Evolutionary conservation across 768 basidiomycete species (phyloP).

Genomic region (Naematelia aurantialba): DNA sequence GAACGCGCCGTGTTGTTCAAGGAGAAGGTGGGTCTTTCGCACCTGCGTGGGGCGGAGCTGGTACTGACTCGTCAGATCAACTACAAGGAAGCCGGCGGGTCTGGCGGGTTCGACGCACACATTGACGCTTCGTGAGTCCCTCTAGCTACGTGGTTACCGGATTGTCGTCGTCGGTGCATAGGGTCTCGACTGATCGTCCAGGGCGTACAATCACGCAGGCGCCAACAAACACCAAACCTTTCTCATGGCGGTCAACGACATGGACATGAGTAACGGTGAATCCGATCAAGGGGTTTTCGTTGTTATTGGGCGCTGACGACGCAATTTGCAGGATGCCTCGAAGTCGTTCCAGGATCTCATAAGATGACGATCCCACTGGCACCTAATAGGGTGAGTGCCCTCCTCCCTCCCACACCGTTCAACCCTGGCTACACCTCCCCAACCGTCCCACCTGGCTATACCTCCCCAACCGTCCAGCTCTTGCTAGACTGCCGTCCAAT

Average conservation of each 20-base stretch:
- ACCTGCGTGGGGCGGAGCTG: neutral
- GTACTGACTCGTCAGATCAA: slow-evolving; percentile 16
- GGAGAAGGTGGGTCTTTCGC: slow-evolving; percentile 3
- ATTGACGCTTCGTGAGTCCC: slow-evolving; percentile 19
- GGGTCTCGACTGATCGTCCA: neutral
- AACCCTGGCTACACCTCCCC: slow-evolving; percentile 4
- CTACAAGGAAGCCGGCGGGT: slow-evolving; percentile 25
- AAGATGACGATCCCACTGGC: slow-evolving; percentile 15
- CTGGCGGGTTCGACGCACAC: slow-evolving; percentile 30
- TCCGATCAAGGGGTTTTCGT: slow-evolving; percentile 26
- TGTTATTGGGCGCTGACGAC: too few species aligned
- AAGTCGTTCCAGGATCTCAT: slow-evolving; percentile 11
- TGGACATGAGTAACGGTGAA: slow-evolving; percentile 25
- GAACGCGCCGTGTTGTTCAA: slow-evolving; percentile 15
- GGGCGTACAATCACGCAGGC: slow-evolving; percentile 27
- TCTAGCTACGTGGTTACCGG: neutral
- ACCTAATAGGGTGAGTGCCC: slow-evolving; percentile 13
- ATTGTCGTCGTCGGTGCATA: too few species aligned
- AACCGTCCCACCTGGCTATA: too few species aligned
- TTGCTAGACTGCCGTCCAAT: too few species aligned
- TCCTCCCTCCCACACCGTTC: slow-evolving; percentile 9
- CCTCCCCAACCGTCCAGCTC: too few species aligned
- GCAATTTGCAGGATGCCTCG: neutral
- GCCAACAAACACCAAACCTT: slow-evolving; percentile 22
- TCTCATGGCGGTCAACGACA: slow-evolving; percentile 25